These are phyloP conservation scores for Boletus calvinii DNA, from an alignment of 1,284 basidiomycete species.

Conservation along the genomic window DNA sequence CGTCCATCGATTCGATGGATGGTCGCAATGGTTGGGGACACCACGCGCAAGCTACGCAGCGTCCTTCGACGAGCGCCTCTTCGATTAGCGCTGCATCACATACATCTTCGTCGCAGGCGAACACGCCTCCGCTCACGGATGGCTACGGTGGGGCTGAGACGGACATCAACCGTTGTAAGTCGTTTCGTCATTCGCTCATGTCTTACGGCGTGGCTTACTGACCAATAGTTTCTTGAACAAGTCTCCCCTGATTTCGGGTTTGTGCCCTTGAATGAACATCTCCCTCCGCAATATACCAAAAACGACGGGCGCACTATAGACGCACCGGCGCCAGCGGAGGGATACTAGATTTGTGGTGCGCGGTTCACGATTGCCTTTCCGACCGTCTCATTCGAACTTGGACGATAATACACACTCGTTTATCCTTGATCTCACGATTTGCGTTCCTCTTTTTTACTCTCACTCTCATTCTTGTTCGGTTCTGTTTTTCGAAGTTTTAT, in stretches of 20 bases:
- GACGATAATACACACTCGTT: constrained; percentile 33
- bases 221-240: constrained; percentile 34
- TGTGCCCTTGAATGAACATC: constrained; percentile 72
- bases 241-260: constrained; percentile 83
- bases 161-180: constrained; percentile 80
- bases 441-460: constrained; percentile 22
- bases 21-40: constrained; percentile 46
- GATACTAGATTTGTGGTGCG: constrained; percentile 33
- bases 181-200: constrained; percentile 18
- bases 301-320: constrained; percentile 50
- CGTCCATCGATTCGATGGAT: constrained; percentile 50
- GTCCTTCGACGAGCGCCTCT: constrained; percentile 73
- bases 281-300: constrained; percentile 66
- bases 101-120: constrained; percentile 72
- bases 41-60: constrained; percentile 34
- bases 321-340: constrained; percentile 22
- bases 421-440: constrained; percentile 31
- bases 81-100: constrained; percentile 70
- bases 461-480: constrained; percentile 31
- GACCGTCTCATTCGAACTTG: constrained; percentile 36
- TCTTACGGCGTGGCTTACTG: constrained; percentile 35
- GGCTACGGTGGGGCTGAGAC: constrained; percentile 59
- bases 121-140: constrained; percentile 72
- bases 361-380: constrained; percentile 31
- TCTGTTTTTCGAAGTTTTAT: constrained; percentile 28